phyloP scores from a whole-genome alignment of 108 stramenopile species.

The Hondaea fermentalgiana region DNA sequence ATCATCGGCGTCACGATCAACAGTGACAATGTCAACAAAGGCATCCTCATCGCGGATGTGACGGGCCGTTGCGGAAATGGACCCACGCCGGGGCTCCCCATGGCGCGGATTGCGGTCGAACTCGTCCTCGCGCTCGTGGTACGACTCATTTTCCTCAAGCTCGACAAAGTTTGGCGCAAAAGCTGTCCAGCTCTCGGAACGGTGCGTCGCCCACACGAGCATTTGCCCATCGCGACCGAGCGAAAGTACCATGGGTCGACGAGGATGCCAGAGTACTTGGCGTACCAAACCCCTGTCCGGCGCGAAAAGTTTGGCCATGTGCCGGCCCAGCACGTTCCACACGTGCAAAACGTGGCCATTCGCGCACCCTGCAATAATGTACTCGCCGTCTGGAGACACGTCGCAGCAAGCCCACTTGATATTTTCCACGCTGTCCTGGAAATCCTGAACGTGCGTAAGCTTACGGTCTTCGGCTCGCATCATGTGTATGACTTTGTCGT shows the following conservation, averaged over 20 bases:
- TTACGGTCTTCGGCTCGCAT: not conserved
- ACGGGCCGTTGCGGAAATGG: not conserved
- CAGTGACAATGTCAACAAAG: not conserved
- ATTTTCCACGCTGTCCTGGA: not conserved
- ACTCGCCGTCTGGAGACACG: conserved; percentile 4
- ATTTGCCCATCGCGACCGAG: not conserved
- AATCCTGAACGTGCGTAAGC: not conserved
- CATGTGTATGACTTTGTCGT: not conserved
- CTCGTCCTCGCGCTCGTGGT: conserved; percentile 14
- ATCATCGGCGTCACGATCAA: not conserved
- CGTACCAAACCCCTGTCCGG: not conserved
- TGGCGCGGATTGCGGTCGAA: not conserved
- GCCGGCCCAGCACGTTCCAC: conserved; percentile 5
- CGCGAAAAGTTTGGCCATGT: not conserved
- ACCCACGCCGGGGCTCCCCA: not conserved
- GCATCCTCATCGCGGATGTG: not conserved
- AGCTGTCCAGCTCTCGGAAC: conserved; percentile 1
- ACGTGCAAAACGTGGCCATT: not conserved
- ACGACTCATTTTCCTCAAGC: not conserved
- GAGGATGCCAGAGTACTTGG: not conserved
- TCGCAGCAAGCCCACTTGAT: not conserved
- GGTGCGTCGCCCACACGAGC: not conserved
- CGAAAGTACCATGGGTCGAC: not conserved
- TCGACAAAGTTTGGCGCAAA: conserved; percentile 13
- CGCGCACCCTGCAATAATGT: conserved; percentile 1